Conservation (phyloP, 208 protist species). For the Trypanosomatidae sp. region DNA sequence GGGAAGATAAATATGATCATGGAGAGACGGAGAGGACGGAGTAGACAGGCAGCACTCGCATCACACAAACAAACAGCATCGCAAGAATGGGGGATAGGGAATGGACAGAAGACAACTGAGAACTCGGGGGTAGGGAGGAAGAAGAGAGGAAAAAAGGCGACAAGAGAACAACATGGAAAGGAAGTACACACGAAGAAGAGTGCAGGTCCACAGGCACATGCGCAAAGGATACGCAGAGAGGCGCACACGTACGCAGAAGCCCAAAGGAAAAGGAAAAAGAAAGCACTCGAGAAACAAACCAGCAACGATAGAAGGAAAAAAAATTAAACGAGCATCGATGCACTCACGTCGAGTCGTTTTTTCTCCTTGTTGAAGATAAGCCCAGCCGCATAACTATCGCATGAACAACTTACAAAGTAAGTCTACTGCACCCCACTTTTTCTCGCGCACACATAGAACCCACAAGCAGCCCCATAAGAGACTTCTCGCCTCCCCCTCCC, state of each 20-base stretch:
- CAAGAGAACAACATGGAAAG: slow-evolving; percentile 2
- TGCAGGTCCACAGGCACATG: not conserved
- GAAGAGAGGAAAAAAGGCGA: not conserved
- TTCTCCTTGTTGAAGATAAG: not conserved
- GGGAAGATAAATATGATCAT: not conserved
- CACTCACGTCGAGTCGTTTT: not conserved
- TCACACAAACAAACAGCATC: not conserved
- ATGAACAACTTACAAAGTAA: not conserved
- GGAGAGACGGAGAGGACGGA: not conserved
- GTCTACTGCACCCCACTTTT: not conserved
- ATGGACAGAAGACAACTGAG: slow-evolving; percentile 1
- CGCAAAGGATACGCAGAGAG: slow-evolving; percentile 4
- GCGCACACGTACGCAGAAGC: slow-evolving; percentile 4
- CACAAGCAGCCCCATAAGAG: not conserved
- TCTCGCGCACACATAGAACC: not conserved
- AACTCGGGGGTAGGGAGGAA: not conserved
- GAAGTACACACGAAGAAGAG: not conserved
- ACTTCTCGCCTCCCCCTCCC: not conserved
- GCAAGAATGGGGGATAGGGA: not conserved
- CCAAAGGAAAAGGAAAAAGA: not conserved
- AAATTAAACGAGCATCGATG: not conserved
- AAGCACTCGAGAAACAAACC: not conserved
- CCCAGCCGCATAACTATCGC: not conserved
- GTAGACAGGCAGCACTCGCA: not conserved
- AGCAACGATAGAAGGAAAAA: not conserved